Evolutionary conservation across 139 green algal species (phyloP), one percentile per base, ranked within the genome.

Genomic region (Haematococcus lacustris): DNA sequence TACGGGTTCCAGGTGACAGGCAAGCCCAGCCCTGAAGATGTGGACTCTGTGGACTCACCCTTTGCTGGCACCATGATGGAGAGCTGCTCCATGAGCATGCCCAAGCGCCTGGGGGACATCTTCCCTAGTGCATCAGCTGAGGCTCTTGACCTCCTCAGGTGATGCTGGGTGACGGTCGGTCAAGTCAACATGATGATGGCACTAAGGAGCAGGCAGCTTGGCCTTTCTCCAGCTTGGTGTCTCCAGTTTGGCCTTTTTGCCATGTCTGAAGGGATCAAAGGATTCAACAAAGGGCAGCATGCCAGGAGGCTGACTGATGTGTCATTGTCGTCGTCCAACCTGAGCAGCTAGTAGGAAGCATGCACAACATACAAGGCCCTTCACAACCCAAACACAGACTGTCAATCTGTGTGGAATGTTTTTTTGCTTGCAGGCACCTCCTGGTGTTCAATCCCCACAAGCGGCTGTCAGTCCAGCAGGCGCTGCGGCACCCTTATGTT

Each of bases 21-120:
- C 30, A 43, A 47, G 67, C 67, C 67, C 6, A 43, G 28, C 26
- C 40, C 47, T 38, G 84, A 90, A 51, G 93, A 98, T 76, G 77
- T 98, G 13, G 88, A 93, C 28, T 80, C 91, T 7, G 88, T 96
- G 9, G 77, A 92, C 71, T 97, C 90, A 25, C 87, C 89, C 2
- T 98, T 97, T 85, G 94, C 93, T 25, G 81, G 82, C 17, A 97
- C 90, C 2, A 98, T 98, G 93, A 87, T 97, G 70, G 93, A 97
- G 60, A 84, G 66, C 51, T 91, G 95, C 78, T 83, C 73, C 6
- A 76, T 84, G 37, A 76, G 79, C 13, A 62, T 86, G 28, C 78
- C 83, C 17, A 85, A 81, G 62, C 64, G 78, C 17, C 65, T 97
- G 64, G 39, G 66, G 13, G 74, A 91, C 41, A 73, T 94, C 43